These are phyloP conservation scores for Astrocystis sublimbata DNA, from an alignment of 495 filamentous ascomycete genomes.

Conservation along the genomic window DNA sequence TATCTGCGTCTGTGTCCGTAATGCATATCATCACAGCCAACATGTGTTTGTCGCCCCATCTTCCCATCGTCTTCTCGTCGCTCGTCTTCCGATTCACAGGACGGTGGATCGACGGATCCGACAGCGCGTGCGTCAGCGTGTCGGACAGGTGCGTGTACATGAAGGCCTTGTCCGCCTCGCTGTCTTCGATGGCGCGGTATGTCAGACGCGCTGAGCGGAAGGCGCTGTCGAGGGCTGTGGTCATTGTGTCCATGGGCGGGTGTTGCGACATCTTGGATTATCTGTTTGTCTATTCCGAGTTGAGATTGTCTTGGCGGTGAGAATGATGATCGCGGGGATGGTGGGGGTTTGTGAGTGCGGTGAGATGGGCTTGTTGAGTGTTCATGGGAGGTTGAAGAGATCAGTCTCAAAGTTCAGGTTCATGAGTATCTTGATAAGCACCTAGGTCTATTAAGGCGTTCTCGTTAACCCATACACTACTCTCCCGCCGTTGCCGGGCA, in stretches of 20 bases:
- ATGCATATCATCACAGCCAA: conserved; percentile 4
- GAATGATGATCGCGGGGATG: too few species aligned
- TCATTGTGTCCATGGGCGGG: neutral
- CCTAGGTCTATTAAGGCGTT: too few species aligned
- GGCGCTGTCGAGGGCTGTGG: neutral
- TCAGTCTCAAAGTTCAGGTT: too few species aligned
- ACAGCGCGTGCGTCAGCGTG: conserved; percentile 2
- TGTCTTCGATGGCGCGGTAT: conserved; percentile 36
- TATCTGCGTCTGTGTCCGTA: too few species aligned
- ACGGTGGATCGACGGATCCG: conserved; percentile 1
- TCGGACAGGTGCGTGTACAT: conserved; percentile 18
- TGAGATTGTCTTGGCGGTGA: too few species aligned
- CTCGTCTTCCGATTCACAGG: neutral
- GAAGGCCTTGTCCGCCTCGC: conserved; percentile 22
- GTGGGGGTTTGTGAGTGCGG: neutral
- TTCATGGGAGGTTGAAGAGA: too few species aligned
- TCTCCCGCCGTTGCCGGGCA: neutral
- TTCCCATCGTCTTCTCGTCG: neutral
- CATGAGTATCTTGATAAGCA: too few species aligned
- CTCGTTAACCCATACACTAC: too few species aligned
- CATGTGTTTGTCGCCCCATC: neutral
- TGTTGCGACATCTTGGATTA: conserved; percentile 5
- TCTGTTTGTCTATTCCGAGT: too few species aligned
- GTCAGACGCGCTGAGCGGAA: conserved; percentile 36
- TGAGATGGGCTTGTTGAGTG: too few species aligned